Base-by-base conservation (phyloP, 2,329 filamentous ascomycete genomes). In the Stachybotrys elegans region DNA sequence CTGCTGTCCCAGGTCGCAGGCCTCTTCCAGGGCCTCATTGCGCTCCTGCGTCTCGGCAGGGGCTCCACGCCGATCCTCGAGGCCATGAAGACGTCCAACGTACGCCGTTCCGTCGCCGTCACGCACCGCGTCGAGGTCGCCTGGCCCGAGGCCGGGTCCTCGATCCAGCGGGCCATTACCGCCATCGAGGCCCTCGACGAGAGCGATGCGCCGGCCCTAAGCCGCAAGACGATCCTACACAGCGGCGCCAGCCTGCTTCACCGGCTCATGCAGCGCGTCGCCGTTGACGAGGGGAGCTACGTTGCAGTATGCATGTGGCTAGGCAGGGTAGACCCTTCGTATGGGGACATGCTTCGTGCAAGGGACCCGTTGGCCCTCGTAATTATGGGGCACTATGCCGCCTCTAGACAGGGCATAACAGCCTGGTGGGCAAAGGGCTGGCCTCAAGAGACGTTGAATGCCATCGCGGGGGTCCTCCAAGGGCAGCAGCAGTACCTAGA, bases 381-480 rank as follows among this genome's bases (percentile, higher is more conserved):
- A 4, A 22, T 49, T 6, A n/a, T 49, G 8, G 37, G 41, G n/a
- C 47, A 49, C 25, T 46, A 42, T 41, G 16, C 36, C 7, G 37
- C 38, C 9, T 42, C 22, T 23, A 17, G 41, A 11, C 22, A 36
- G 9, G 29, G 39, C 29, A 27, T 45, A 27, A 19, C 27, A 5
- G 34, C 44, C 6, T 48, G 46, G 46, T 48, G 46, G 46, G 40
- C 40, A 6, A 13, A 25, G 6, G 43, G 43, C n/a, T 48, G 46
- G 46, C 35, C 42, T 4, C 7, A 17, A 5, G 16, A 34, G 3
- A 27, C 46, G 6, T 23, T 48, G 11, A 22, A n/a, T 6, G 22
- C 32, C 20, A 45, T 45, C 13, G n/a, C 42, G 17, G 32, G 42
- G 14, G 40, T 29, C 11, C 35, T 45, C 6, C 27, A 45, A 7